Evolutionary conservation across 441 rosid species (phyloP).

Genomic region (Cnidoscolus chayamansa): DNA sequence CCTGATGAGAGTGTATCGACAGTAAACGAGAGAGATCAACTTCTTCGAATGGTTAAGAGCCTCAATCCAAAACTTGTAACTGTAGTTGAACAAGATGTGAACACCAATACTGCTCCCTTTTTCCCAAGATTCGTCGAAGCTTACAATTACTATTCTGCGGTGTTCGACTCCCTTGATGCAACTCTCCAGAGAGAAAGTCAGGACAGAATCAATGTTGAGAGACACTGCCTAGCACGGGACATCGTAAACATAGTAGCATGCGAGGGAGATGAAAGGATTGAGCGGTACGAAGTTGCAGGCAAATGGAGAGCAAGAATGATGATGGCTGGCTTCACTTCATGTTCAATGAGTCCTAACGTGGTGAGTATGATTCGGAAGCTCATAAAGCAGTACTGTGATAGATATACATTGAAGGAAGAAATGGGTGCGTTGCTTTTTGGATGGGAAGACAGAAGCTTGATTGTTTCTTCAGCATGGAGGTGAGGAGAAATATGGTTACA

Average conservation of each 20-base stretch:
- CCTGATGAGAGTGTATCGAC: constrained; percentile 98
- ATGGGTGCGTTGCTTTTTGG: constrained; percentile 73
- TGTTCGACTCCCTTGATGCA: constrained; percentile 82
- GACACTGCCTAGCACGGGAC: constrained; percentile 94
- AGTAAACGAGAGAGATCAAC: constrained; percentile 83
- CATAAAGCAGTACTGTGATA: constrained; percentile 62
- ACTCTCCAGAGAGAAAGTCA: constrained; percentile 94
- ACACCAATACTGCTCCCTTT: constrained; percentile 91
- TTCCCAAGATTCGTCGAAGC: constrained; percentile 75
- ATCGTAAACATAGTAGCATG: constrained; percentile 92
- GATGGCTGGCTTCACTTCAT: constrained; percentile 83
- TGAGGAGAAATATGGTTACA: constrained; percentile 28
- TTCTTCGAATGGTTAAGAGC: constrained; percentile 85
- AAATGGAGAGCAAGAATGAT: constrained; percentile 97
- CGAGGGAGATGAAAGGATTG: constrained; percentile 94
- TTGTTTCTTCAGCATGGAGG: constrained; percentile 94
- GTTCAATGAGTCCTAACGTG: constrained; percentile 56
- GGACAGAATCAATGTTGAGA: constrained; percentile 94
- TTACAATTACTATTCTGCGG: constrained; percentile 88
- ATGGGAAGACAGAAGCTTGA: constrained; percentile 90
- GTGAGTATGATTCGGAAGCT: constrained; percentile 44
- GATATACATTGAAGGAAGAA: constrained; percentile 65
- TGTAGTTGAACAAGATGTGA: constrained; percentile 89
- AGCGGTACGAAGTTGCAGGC: constrained; percentile 86
- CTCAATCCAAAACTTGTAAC: constrained; percentile 89